Percentiles rank a stretch among this genome's conserved stretches.
phyloP scores from a whole-genome alignment of 1,284 basidiomycete genomes.

The Coriolopsis trogii region DNA sequence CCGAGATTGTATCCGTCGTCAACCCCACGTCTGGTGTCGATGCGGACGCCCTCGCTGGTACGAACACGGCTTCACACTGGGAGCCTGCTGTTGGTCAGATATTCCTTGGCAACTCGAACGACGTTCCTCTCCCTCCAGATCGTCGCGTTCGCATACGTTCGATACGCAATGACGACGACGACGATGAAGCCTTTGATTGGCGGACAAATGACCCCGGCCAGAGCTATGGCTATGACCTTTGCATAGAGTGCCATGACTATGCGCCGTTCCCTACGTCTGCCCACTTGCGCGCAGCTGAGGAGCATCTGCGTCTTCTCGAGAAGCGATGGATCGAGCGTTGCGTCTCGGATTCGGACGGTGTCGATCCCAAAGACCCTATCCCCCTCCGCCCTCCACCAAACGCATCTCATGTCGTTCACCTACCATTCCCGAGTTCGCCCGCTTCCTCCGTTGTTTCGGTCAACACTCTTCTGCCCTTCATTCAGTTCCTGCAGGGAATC shows the following conservation, averaged over 20 bases:
- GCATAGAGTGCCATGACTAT: constrained; percentile 84
- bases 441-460: constrained; percentile 49
- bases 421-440: constrained; percentile 73
- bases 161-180: constrained; percentile 25
- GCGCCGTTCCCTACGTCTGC: constrained; percentile 66
- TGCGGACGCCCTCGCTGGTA: constrained; percentile 30
- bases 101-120: constrained; percentile 77
- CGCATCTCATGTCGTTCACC: constrained; percentile 70
- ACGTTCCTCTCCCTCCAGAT: constrained; percentile 59
- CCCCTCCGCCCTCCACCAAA: constrained; percentile 69
- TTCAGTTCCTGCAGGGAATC: constrained; percentile 64
- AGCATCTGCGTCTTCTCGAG: constrained; percentile 67
- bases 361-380: constrained; percentile 40
- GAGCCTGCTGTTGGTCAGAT: constrained; percentile 63
- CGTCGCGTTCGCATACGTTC: constrained; percentile 30
- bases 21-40: constrained; percentile 10
- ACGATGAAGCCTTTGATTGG: constrained; percentile 56
- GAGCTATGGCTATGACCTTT: constrained; percentile 76
- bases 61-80: constrained; percentile 48
- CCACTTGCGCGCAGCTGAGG: constrained; percentile 71
- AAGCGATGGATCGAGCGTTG: constrained; percentile 57
- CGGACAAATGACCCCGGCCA: constrained; percentile 59
- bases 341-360: constrained; percentile 29
- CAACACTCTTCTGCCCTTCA: constrained; percentile 55
- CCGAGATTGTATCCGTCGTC: constrained; percentile 51